These are phyloP conservation scores for Maudiozyma turicensis DNA, from an alignment of 805 yeast species.

Conservation along the genomic window DNA sequence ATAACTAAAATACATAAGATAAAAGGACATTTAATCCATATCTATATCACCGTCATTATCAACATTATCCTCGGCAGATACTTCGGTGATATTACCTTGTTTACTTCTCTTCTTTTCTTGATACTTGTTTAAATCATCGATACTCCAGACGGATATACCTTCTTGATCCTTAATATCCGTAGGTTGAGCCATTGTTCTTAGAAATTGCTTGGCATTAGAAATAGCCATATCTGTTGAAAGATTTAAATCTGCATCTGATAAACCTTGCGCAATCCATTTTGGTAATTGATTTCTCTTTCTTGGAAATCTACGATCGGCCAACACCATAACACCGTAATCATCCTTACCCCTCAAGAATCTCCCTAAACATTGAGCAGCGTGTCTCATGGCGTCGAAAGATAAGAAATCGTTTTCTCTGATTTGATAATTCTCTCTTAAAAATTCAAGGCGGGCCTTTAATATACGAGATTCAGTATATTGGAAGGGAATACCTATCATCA, in stretches of 20 bases:
- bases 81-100: background rate
- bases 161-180: slow-evolving; percentile 81
- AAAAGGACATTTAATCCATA: slow-evolving; percentile 7
- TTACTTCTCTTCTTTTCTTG: slow-evolving; percentile 31
- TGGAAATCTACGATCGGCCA: slow-evolving; percentile 89
- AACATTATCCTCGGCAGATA: slow-evolving; percentile 3
- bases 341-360: slow-evolving; percentile 96
- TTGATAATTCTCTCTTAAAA: slow-evolving; percentile 83
- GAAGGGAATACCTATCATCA: slow-evolving; percentile 98
- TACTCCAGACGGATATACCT: slow-evolving; percentile 89
- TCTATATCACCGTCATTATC: slow-evolving; percentile 18
- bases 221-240: slow-evolving; percentile 96
- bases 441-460: slow-evolving; percentile 88
- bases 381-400: slow-evolving; percentile 98
- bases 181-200: slow-evolving; percentile 92
- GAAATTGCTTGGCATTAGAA: slow-evolving; percentile 85
- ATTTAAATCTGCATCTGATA: slow-evolving; percentile 83
- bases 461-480: slow-evolving; percentile 97
- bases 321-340: slow-evolving; percentile 96
- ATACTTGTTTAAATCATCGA: slow-evolving; percentile 50
- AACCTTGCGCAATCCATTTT: slow-evolving; percentile 93
- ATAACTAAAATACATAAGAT: background rate
- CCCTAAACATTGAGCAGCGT: slow-evolving; percentile 97
- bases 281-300: slow-evolving; percentile 83
- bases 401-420: slow-evolving; percentile 89